Evolutionary conservation across 164 flowering plant species (phyloP), one percentile per base, ranked within the genome.

Genomic region (Echeveria elegans): DNA sequence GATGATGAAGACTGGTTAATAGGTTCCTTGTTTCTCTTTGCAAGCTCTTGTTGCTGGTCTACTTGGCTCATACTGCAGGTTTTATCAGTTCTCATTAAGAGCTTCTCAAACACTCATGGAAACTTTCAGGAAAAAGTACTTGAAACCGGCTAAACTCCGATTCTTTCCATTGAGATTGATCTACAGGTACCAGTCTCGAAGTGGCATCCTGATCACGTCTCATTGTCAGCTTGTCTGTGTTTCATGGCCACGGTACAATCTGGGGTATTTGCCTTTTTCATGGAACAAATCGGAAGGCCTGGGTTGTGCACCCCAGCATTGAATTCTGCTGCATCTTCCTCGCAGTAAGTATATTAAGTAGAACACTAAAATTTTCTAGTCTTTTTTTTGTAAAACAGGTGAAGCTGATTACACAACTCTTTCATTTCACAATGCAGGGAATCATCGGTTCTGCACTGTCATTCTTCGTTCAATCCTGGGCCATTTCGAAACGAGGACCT

Each of bases 41-140:
- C 48, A 69, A 83, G 89, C 73, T 30, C 65, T 65, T 73, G 76
- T 75, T 83, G 81, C 74, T 84, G 90, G 90, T 84, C 92, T 10
- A 0, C 72, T 69, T 86, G 92, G 96, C 79, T 87, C 12, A 80
- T 83, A 64, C 67, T 87, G 72, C 90, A 85, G 90, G 90, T 85
- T 31, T 26, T 10, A 29, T 10, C 26, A 14, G 18, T 19, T 24
- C 59, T 53, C 16, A 34, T 34, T 7, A n/a, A n/a, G n/a, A 53
- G 16, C 15, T 24, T 53, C 6, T 53, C 31, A 12, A 53, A 53
- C 31, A 1, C 19, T 53, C 23, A 9, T 21, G 24, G 53, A 36
- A 19, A 48, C 6, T 24, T 28, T n/a, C n/a, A n/a, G n/a, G n/a
- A 8, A 61, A 61, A 12, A 31, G 37, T 5, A 40, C 15, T 16